Conservation (phyloP, 495 filamentous ascomycete species). For the Penicillium macrosclerotiorum region DNA sequence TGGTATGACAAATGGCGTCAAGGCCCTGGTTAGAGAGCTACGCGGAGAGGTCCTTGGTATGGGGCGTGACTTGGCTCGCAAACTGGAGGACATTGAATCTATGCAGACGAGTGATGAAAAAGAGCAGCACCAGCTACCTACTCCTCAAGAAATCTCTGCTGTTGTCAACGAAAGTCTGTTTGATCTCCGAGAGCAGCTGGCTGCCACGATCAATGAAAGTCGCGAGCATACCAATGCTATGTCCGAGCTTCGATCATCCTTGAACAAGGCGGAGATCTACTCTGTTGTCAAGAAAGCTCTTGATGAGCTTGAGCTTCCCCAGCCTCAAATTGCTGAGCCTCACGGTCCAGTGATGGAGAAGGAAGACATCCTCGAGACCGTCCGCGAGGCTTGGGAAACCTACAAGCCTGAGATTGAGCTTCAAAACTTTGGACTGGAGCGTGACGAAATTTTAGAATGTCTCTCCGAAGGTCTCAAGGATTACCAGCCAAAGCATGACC, state of each 20-base stretch:
- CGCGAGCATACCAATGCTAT: slow-evolving; percentile 61
- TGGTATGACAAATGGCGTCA: slow-evolving; percentile 84
- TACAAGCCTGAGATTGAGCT: slow-evolving; percentile 91
- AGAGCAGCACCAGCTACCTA: slow-evolving; percentile 48
- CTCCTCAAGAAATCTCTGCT: slow-evolving; percentile 67
- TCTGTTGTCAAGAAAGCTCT: slow-evolving; percentile 75
- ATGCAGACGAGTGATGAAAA: slow-evolving; percentile 39
- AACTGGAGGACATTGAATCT: slow-evolving; percentile 68
- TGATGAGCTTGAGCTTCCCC: slow-evolving; percentile 54
- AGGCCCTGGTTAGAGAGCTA: slow-evolving; percentile 81
- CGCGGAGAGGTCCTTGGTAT: slow-evolving; percentile 91
- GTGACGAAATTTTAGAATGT: slow-evolving; percentile 82
- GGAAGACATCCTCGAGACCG: slow-evolving; percentile 80
- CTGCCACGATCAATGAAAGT: slow-evolving; percentile 69
- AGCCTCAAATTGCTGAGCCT: slow-evolving; percentile 34
- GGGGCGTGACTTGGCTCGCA: slow-evolving; percentile 82
- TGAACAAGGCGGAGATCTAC: slow-evolving; percentile 79
- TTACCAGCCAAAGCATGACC: slow-evolving; percentile 59
- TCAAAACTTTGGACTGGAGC: slow-evolving; percentile 82
- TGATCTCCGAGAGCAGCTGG: slow-evolving; percentile 78
- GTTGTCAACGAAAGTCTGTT: slow-evolving; percentile 77
- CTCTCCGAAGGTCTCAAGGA: slow-evolving; percentile 78
- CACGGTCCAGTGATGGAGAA: slow-evolving; percentile 52
- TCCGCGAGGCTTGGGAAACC: slow-evolving; percentile 84
- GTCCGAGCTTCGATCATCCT: slow-evolving; percentile 44